Percentiles rank a stretch among this genome's conserved stretches.
Conservation (phyloP, 768 basidiomycete species). For the Rhodotorula babjevae region DNA sequence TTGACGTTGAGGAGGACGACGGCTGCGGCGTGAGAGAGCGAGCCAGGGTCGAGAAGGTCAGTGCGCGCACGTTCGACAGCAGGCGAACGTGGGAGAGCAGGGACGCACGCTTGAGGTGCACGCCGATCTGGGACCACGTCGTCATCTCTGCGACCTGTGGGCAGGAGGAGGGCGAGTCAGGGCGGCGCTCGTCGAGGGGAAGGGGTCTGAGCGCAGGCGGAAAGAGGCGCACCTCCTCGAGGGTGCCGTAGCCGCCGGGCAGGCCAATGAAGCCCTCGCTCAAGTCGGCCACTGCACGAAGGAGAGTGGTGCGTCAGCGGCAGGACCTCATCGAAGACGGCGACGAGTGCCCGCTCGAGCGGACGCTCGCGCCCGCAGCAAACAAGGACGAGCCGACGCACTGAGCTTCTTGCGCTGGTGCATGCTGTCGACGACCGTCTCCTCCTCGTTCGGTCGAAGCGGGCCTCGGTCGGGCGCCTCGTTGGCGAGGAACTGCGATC, state of each 20-base stretch:
- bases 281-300: conserved; percentile 57
- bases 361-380: no score
- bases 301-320: neutral
- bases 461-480: conserved; percentile 20
- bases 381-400: neutral
- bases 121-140: conserved; percentile 89
- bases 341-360: no score
- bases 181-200: neutral
- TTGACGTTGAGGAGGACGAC: conserved; percentile 82
- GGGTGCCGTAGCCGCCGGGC: conserved; percentile 91
- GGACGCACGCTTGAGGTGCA: conserved; percentile 49
- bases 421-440: conserved; percentile 51
- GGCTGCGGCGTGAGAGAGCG: no score
- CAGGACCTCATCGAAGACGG: no score
- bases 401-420: conserved; percentile 81
- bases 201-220: neutral
- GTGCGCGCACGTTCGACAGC: neutral
- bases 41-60: conserved; percentile 1
- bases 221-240: conserved; percentile 57
- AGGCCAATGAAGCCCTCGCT: conserved; percentile 71
- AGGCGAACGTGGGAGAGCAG: no score
- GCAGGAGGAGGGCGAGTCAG: neutral
- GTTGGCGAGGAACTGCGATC: conserved; percentile 4
- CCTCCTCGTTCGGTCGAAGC: conserved; percentile 1
- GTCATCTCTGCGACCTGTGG: conserved; percentile 64